Conservation (phyloP, 1,284 basidiomycete genomes). For the Gymnopus androsaceus region DNA sequence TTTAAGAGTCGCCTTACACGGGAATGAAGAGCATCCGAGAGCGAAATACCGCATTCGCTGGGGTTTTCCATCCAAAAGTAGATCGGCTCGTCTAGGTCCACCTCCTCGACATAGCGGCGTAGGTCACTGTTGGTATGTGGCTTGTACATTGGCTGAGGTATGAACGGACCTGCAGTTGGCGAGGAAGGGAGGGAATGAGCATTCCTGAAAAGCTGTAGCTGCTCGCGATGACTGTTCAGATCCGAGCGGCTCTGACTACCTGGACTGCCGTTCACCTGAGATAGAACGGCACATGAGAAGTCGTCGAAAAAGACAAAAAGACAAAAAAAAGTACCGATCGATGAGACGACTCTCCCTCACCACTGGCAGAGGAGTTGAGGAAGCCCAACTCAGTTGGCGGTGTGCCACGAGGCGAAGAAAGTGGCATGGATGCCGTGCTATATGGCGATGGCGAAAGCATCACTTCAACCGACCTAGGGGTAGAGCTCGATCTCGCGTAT, state of each 20-base stretch:
- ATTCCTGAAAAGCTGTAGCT: slow-evolving; percentile 43
- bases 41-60: slow-evolving; percentile 55
- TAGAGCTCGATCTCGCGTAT: slow-evolving; percentile 15
- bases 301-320: background rate
- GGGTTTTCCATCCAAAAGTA: slow-evolving; percentile 57
- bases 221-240: slow-evolving; percentile 40
- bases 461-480: slow-evolving; percentile 17
- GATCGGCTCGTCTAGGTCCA: slow-evolving; percentile 60
- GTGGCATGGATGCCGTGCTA: background rate
- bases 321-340: background rate
- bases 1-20: slow-evolving; percentile 43
- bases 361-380: background rate
- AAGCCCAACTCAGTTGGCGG: background rate
- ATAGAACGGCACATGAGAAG: background rate
- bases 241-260: background rate
- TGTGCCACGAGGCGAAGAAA: slow-evolving; percentile 6
- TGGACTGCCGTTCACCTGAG: slow-evolving; percentile 12
- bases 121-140: slow-evolving; percentile 75
- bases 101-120: slow-evolving; percentile 71
- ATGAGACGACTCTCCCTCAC: background rate
- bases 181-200: slow-evolving; percentile 36
- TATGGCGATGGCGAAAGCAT: slow-evolving; percentile 15
- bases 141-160: slow-evolving; percentile 69
- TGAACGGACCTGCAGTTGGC: slow-evolving; percentile 42
- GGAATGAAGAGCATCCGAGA: slow-evolving; percentile 52